phyloP scores from a whole-genome alignment of 148 eudicot species.

The Chenopodium formosanum region DNA sequence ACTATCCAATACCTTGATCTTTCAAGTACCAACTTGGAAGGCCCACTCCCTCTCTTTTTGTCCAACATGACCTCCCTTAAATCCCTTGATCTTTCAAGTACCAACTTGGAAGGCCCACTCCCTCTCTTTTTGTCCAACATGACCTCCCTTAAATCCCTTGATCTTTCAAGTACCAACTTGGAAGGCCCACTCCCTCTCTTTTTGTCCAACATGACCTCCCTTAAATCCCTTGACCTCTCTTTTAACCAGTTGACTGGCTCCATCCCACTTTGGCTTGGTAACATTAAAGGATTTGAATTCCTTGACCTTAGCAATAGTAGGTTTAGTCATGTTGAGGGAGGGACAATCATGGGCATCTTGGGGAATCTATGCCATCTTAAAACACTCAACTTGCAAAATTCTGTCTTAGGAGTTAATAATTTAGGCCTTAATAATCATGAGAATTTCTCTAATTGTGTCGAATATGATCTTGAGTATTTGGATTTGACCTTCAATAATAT shows the following conservation, averaged over 20 bases:
- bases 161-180: conserved; percentile 22
- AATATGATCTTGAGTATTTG: conserved; percentile 9
- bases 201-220: conserved; percentile 6
- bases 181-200: conserved; percentile 3
- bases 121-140: conserved; percentile 3
- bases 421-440: background rate
- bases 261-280: conserved; percentile 15
- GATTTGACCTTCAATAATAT: background rate
- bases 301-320: conserved; percentile 2
- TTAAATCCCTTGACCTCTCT: conserved; percentile 18
- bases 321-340: conserved; percentile 28
- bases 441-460: conserved; percentile 10
- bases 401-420: too few relatives aligned
- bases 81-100: conserved; percentile 14
- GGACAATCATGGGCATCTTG: conserved; percentile 21
- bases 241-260: conserved; percentile 20
- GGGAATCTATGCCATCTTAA: conserved; percentile 17
- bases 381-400: conserved; percentile 6
- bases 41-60: background rate
- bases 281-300: background rate
- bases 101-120: background rate
- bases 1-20: conserved; percentile 23
- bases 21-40: conserved; percentile 15
- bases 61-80: conserved; percentile 15
- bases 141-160: conserved; percentile 16